Percentiles rank a stretch among this genome's conserved stretches.
Evolutionary conservation across 1,139 yeast species (phyloP).

Genomic region (Suhomyces bokatorum): DNA sequence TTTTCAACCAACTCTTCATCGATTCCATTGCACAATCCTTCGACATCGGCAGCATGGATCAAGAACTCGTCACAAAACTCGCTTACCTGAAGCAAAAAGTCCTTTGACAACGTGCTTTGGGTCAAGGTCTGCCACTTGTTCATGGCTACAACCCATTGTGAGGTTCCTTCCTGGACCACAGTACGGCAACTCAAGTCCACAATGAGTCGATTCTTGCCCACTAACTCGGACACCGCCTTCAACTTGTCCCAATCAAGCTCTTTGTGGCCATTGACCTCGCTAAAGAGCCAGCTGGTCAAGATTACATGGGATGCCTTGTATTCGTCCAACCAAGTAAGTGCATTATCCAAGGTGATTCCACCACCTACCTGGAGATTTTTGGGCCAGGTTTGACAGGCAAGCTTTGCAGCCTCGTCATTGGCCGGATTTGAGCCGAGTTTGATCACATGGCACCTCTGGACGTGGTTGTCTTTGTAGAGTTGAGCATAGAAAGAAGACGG

Average conservation of each 20-base stretch:
- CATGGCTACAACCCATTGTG: slow-evolving; percentile 88
- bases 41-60: slow-evolving; percentile 98
- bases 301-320: slow-evolving; percentile 78
- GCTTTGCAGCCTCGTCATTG: slow-evolving; percentile 79
- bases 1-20: slow-evolving; percentile 72
- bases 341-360: slow-evolving; percentile 77
- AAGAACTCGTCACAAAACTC: slow-evolving; percentile 80
- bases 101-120: slow-evolving; percentile 51
- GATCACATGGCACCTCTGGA: slow-evolving; percentile 87
- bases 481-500: slow-evolving; percentile 76
- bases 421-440: slow-evolving; percentile 76
- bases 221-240: slow-evolving; percentile 41
- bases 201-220: slow-evolving; percentile 72
- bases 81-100: slow-evolving; percentile 55
- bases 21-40: slow-evolving; percentile 91
- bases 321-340: slow-evolving; percentile 65
- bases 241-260: slow-evolving; percentile 59
- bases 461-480: slow-evolving; percentile 58
- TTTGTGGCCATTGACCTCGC: slow-evolving; percentile 38
- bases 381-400: slow-evolving; percentile 80
- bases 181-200: slow-evolving; percentile 87
- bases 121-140: slow-evolving; percentile 96
- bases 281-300: slow-evolving; percentile 89
- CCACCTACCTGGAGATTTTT: slow-evolving; percentile 83
- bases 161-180: slow-evolving; percentile 26